Percentiles rank a stretch among this genome's conserved stretches.
Conservation (phyloP, 2,329 filamentous ascomycete species). For the Ceratocystis eucalypticola region DNA sequence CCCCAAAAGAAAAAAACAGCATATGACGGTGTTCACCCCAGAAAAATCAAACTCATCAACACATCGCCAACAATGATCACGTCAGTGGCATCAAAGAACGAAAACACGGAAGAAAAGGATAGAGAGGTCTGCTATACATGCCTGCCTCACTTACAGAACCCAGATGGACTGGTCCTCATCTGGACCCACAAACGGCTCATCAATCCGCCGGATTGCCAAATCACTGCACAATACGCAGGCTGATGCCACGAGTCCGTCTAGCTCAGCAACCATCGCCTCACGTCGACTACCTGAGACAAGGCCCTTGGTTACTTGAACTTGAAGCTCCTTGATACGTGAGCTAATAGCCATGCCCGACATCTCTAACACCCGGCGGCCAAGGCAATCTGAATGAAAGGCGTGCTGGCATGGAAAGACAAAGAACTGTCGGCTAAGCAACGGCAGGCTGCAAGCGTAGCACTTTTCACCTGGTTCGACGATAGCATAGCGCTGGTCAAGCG, state of each 20-base stretch:
- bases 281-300: conserved; percentile 55
- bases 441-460: conserved; percentile 78
- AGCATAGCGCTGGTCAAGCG: conserved; percentile 77
- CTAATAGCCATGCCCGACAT: conserved; percentile 63
- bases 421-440: conserved; percentile 79
- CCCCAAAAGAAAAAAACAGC: background rate
- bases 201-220: conserved; percentile 83
- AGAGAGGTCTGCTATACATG: background rate
- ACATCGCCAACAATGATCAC: background rate
- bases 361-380: conserved; percentile 74
- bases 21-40: background rate
- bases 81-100: background rate
- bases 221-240: conserved; percentile 91
- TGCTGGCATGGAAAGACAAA: conserved; percentile 99
- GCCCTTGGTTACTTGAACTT: conserved; percentile 68
- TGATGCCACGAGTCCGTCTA: conserved; percentile 83
- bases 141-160: conserved; percentile 40
- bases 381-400: conserved; percentile 89
- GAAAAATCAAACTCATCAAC: background rate
- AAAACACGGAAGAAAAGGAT: background rate
- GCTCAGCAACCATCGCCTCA: conserved; percentile 71
- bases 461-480: conserved; percentile 94
- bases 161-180: conserved; percentile 69
- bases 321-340: conserved; percentile 70
- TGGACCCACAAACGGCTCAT: conserved; percentile 73